Percentiles rank a stretch among this genome's conserved stretches.
Conservation (phyloP, 2,329 filamentous ascomycete species). For the Neopestalotiopsis sp. region DNA sequence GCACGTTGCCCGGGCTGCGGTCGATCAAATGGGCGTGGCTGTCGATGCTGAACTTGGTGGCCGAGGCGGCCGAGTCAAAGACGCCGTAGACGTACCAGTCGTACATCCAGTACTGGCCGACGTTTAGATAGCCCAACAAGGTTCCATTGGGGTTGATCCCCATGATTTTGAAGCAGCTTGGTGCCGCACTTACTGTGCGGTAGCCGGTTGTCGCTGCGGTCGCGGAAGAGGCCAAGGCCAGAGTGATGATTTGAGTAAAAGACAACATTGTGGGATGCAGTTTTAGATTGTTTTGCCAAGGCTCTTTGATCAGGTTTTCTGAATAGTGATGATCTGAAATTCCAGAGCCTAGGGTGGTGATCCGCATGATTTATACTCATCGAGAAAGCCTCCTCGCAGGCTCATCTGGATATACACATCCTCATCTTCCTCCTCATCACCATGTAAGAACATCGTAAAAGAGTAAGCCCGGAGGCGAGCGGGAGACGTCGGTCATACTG, state of each 20-base stretch:
- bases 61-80: not conserved
- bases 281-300: not conserved
- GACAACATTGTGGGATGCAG: not conserved
- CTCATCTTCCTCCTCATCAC: not conserved
- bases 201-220: not conserved
- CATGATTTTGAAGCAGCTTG: not conserved
- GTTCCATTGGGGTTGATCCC: not conserved
- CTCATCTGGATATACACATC: not conserved
- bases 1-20: not conserved
- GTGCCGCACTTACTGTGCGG: not conserved
- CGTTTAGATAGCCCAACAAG: not conserved
- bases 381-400: not conserved
- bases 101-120: not conserved
- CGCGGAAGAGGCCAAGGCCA: not conserved
- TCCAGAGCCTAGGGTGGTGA: not conserved
- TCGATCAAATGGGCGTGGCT: not conserved
- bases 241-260: not conserved
- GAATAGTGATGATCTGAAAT: not conserved
- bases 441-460: not conserved
- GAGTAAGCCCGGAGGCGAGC: not conserved
- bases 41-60: not conserved
- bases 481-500: not conserved
- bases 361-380: not conserved
- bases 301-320: not conserved
- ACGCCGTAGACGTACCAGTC: not conserved